A percentile compares a stretch with the other conserved stretches of the same genome.
These are phyloP conservation scores for Daldinia sp. DNA, from an alignment of 2,329 filamentous ascomycete genomes.

Conservation along the genomic window DNA sequence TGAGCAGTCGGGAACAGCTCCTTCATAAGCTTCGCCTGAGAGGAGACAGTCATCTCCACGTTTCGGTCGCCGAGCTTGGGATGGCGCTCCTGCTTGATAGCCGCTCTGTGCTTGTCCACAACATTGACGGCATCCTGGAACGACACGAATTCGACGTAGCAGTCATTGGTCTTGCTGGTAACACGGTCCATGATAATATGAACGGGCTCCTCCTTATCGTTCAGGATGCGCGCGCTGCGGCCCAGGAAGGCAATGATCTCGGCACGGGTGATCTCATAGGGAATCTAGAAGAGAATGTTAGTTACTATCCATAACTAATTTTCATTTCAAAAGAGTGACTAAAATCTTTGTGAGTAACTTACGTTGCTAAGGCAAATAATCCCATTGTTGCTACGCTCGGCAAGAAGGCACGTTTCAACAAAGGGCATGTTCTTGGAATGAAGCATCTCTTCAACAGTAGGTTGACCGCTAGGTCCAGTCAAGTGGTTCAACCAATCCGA, in stretches of 20 bases:
- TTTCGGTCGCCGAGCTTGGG: slow-evolving; percentile 68
- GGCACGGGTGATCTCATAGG: slow-evolving; percentile 55
- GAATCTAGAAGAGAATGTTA: slow-evolving; percentile 52
- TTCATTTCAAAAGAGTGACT: background rate
- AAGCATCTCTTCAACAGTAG: slow-evolving; percentile 54
- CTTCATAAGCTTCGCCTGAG: slow-evolving; percentile 68
- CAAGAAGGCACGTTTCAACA: slow-evolving; percentile 54
- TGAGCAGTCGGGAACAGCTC: slow-evolving; percentile 70
- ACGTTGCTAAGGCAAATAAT: slow-evolving; percentile 66
- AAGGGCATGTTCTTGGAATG: slow-evolving; percentile 61
- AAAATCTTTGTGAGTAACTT: slow-evolving; percentile 47
- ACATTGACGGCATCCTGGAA: slow-evolving; percentile 66
- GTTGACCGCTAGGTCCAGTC: slow-evolving; percentile 52
- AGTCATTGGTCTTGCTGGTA: slow-evolving; percentile 61
- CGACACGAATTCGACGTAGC: slow-evolving; percentile 59
- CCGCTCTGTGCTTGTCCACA: slow-evolving; percentile 60
- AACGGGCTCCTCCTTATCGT: slow-evolving; percentile 57
- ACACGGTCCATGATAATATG: slow-evolving; percentile 64
- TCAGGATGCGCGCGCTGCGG: slow-evolving; percentile 56
- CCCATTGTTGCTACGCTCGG: slow-evolving; percentile 53
- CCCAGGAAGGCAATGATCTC: slow-evolving; percentile 61
- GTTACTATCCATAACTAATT: background rate
- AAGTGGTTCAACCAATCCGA: slow-evolving; percentile 57
- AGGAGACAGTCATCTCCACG: slow-evolving; percentile 68
- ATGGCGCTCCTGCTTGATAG: slow-evolving; percentile 50